Evolutionary conservation across 148 eudicot genomes (phyloP).

Genomic region (Rhododendron griersonianum): DNA sequence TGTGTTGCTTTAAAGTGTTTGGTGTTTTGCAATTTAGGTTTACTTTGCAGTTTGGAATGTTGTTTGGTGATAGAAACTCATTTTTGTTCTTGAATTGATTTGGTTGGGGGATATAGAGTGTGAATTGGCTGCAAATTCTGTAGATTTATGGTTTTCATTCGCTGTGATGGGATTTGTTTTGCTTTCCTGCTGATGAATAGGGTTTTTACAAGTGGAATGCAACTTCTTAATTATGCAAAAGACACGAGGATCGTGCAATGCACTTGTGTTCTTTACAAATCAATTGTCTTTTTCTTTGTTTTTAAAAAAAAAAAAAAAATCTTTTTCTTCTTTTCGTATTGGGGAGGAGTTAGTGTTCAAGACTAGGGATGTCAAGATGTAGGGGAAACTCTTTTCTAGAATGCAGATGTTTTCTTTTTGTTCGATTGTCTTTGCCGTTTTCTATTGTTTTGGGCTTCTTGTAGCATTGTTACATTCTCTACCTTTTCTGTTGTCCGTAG

Average conservation of each 20-base stretch:
- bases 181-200: not conserved
- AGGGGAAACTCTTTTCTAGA: not conserved
- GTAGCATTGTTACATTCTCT: not conserved
- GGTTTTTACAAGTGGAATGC: not conserved
- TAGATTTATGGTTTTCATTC: not conserved
- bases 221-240: not conserved
- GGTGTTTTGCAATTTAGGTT: not conserved
- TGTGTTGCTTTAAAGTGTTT: not conserved
- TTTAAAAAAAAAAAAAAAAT: too few species aligned
- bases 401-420: not conserved
- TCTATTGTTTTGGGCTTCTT: not conserved
- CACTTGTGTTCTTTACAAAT: not conserved
- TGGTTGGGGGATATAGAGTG: not conserved
- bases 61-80: not conserved
- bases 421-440: not conserved
- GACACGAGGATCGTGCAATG: not conserved
- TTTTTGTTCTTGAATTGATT: not conserved
- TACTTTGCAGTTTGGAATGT: not conserved
- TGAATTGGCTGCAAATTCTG: not conserved
- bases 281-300: not conserved
- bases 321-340: not conserved
- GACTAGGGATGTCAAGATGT: not conserved
- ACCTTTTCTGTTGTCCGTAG: not conserved
- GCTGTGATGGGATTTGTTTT: conserved; percentile 29
- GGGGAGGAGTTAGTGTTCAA: not conserved